Conservation (phyloP, 176 grass and related monocot genomes). For the Triticum urartu region DNA sequence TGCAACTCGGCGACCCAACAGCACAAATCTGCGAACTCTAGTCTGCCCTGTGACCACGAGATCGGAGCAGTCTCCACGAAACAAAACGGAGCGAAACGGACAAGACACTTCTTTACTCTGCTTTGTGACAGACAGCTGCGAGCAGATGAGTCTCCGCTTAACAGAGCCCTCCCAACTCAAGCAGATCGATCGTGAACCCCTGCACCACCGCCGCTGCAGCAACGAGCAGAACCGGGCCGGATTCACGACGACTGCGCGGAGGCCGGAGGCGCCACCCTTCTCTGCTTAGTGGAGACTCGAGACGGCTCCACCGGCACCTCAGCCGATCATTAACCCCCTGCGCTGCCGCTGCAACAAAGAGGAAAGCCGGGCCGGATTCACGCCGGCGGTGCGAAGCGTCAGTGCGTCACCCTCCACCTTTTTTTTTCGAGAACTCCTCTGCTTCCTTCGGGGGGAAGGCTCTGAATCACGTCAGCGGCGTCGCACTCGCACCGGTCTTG, state of each 20-base stretch:
- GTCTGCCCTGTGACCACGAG: not conserved
- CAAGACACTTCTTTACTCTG: no score
- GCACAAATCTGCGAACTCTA: not conserved
- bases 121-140: not conserved
- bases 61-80: no score
- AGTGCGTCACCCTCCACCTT: no score
- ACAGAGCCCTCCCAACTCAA: not conserved
- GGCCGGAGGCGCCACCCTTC: not conserved
- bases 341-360: no score
- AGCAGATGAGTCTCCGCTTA: not conserved
- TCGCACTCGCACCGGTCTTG: not conserved
- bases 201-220: not conserved
- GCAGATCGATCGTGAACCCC: not conserved
- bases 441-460: conserved; percentile 22
- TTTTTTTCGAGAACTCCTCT: not conserved
- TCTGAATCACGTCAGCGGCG: not conserved
- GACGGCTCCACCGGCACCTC: not conserved
- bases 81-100: no score
- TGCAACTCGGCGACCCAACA: not conserved
- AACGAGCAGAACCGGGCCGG: not conserved
- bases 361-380: not conserved
- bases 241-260: not conserved
- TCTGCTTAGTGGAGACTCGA: not conserved
- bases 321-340: not conserved
- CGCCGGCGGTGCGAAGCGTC: not conserved